Conservation (phyloP, 176 grass and related monocot genomes). For the Poa pratensis region DNA sequence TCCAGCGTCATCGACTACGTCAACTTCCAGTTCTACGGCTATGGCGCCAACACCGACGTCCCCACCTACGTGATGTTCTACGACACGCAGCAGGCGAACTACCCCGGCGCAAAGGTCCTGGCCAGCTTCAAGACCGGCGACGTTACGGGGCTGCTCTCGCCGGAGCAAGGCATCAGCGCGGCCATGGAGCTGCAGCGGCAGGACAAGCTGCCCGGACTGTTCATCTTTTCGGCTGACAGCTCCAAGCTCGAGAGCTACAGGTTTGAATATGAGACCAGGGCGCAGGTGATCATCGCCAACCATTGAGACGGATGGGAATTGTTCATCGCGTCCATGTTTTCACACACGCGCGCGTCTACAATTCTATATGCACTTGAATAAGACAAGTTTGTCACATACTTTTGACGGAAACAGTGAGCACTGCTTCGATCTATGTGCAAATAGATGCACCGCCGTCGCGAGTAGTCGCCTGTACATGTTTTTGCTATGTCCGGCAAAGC, state of each 20-base stretch:
- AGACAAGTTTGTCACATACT: no score
- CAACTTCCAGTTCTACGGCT: conserved; percentile 4
- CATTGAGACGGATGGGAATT: neutral
- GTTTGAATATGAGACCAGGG: neutral
- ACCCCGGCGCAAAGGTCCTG: neutral
- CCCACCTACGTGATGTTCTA: neutral
- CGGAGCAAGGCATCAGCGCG: neutral
- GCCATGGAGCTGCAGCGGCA: neutral
- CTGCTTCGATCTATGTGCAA: no score
- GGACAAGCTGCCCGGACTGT: neutral
- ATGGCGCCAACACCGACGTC: neutral
- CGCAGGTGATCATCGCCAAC: neutral
- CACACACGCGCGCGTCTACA: no score
- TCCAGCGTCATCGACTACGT: neutral
- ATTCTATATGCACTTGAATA: no score
- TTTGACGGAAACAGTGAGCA: no score
- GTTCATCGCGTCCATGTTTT: no score
- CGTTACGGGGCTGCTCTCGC: conserved; percentile 7
- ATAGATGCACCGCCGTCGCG: no score
- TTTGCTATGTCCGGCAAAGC: no score
- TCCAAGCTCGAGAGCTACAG: neutral
- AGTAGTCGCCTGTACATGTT: no score
- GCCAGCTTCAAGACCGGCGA: neutral
- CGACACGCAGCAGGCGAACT: neutral
- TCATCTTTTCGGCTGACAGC: neutral